These are phyloP conservation scores for Pilaira anomala DNA, from an alignment of 192 early-diverging fungal species.

Conservation along the genomic window DNA sequence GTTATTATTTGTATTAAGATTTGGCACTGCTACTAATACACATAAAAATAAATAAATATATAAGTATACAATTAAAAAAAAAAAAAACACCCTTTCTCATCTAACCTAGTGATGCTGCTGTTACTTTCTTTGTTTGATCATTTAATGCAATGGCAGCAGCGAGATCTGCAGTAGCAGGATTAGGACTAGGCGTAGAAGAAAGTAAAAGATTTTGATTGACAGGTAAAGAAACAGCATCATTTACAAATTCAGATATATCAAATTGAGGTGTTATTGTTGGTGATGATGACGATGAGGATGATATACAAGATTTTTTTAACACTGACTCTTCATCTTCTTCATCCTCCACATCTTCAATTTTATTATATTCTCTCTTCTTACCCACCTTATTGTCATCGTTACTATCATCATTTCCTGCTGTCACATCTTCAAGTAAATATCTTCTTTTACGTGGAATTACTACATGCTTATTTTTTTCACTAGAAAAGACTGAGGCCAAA, in stretches of 20 bases:
- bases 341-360: constrained; percentile 23
- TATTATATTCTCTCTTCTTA: constrained; percentile 10
- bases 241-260: constrained; percentile 17
- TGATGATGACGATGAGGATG: no score
- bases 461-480: constrained; percentile 47
- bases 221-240: constrained; percentile 2
- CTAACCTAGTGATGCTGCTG: constrained; percentile 5
- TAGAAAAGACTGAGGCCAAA: constrained; percentile 83
- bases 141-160: constrained; percentile 28
- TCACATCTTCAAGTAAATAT: constrained; percentile 29
- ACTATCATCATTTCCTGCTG: background rate
- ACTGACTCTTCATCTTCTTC: constrained; percentile 29
- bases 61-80: background rate
- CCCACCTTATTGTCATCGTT: background rate
- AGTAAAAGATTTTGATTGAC: constrained; percentile 10
- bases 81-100: background rate
- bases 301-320: constrained; percentile 1
- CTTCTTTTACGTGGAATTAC: constrained; percentile 49
- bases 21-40: background rate
- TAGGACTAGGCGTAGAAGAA: background rate
- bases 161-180: constrained; percentile 11
- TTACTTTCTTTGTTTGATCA: constrained; percentile 20
- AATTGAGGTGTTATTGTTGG: background rate
- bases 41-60: background rate
- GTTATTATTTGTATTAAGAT: background rate